Conservation (phyloP, 2,329 filamentous ascomycete genomes). For the Immersiporthe knoxdaviesiana region DNA sequence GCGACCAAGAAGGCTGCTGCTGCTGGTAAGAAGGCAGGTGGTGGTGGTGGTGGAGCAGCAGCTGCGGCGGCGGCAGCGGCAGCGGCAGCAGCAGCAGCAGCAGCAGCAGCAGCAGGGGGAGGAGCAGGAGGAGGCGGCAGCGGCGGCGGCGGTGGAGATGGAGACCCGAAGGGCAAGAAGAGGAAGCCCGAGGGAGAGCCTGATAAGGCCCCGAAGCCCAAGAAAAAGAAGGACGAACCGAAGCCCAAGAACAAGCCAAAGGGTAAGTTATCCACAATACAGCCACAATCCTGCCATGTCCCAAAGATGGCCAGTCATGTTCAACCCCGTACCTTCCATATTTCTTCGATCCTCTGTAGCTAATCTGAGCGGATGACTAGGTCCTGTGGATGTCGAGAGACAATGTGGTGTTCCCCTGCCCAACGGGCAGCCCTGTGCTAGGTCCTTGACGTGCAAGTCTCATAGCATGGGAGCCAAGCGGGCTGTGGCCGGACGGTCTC, state of each 20-base stretch:
- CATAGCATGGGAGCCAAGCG: slow-evolving; percentile 95
- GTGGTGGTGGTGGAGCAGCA: slow-evolving; percentile 58
- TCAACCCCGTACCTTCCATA: not conserved
- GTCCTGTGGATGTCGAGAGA: slow-evolving; percentile 89
- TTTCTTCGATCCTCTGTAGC: not conserved
- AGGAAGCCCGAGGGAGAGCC: slow-evolving; percentile 74
- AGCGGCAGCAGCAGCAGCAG: no score
- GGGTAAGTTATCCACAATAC: slow-evolving; percentile 49
- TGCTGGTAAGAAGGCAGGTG: slow-evolving; percentile 65
- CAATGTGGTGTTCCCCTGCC: slow-evolving; percentile 88
- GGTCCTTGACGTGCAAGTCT: slow-evolving; percentile 90
- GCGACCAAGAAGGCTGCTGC: slow-evolving; percentile 64
- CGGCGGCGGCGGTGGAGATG: slow-evolving; percentile 44
- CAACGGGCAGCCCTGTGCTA: slow-evolving; percentile 84
- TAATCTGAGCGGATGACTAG: slow-evolving; percentile 40
- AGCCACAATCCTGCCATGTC: not conserved
- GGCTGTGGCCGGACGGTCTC: slow-evolving; percentile 80
- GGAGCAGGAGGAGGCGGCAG: slow-evolving; percentile 72
- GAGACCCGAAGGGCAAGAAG: slow-evolving; percentile 73
- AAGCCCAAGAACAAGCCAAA: slow-evolving; percentile 88
- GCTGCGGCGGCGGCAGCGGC: slow-evolving; percentile 60
- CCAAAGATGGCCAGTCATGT: not conserved
- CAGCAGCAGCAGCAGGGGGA: no score
- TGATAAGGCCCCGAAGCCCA: slow-evolving; percentile 83
- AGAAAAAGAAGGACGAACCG: slow-evolving; percentile 94